Evolutionary conservation across 2,329 filamentous ascomycete species (phyloP).

Genomic region (Pyrenophora seminiperda): DNA sequence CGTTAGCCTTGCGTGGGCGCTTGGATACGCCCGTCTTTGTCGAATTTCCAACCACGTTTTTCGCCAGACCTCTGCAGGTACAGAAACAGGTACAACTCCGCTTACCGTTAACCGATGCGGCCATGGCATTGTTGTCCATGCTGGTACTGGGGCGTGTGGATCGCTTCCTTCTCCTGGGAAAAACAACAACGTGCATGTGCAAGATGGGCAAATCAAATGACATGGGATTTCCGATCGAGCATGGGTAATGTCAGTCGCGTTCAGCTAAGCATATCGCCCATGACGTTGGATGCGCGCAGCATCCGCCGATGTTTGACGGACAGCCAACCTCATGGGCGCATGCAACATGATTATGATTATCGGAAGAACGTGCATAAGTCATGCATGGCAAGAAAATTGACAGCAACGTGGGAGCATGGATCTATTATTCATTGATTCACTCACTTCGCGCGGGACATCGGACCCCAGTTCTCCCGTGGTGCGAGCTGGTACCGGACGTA

Average conservation of each 20-base stretch:
- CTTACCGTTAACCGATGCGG: conserved; percentile 4
- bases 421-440: conserved; percentile 2
- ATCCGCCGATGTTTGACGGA: conserved; percentile 3
- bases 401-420: not conserved
- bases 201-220: not conserved
- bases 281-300: conserved; percentile 10
- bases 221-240: not conserved
- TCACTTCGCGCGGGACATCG: conserved; percentile 64
- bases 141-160: not conserved
- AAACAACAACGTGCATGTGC: conserved; percentile 3
- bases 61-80: conserved; percentile 11
- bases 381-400: not conserved
- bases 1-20: conserved; percentile 4
- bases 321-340: conserved; percentile 4
- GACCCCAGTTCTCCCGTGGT: conserved; percentile 91
- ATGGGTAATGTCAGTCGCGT: not conserved
- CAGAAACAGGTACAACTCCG: conserved; percentile 10
- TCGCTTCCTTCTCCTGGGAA: not conserved
- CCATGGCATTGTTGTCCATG: not conserved
- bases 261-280: conserved; percentile 5
- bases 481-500: conserved; percentile 89
- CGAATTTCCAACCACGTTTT: conserved; percentile 2
- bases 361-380: not conserved
- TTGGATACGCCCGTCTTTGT: not conserved
- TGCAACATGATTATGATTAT: conserved; percentile 3